These are phyloP conservation scores for Colletotrichum incanum DNA, from an alignment of 2,329 filamentous ascomycete genomes.

Conservation along the genomic window DNA sequence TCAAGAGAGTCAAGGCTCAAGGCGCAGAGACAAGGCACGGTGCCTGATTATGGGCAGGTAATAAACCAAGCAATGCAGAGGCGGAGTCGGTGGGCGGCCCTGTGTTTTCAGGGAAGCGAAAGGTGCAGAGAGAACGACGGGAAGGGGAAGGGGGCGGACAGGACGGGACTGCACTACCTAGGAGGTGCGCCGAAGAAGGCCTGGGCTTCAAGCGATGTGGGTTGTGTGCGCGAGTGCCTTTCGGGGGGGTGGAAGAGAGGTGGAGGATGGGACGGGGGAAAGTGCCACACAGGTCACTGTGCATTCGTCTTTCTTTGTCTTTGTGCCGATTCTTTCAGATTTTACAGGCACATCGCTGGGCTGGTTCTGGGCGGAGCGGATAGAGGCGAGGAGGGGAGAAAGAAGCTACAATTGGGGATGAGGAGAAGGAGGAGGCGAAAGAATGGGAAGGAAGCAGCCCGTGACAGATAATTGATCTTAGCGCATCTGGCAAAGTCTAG, in stretches of 20 bases:
- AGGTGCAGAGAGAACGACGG: constrained; percentile 4
- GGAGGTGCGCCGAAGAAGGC: constrained; percentile 30
- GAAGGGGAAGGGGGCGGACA: constrained; percentile 21
- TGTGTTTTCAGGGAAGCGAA: constrained; percentile 12
- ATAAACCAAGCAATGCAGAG: constrained; percentile 17
- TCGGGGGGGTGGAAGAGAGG: not conserved
- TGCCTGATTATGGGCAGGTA: constrained; percentile 12
- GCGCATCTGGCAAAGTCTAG: not conserved
- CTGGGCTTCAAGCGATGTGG: constrained; percentile 38
- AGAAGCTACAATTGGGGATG: not conserved
- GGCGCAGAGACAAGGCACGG: constrained; percentile 14
- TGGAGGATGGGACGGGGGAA: constrained; percentile 7
- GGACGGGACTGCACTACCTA: constrained; percentile 8
- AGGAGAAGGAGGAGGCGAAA: constrained; percentile 4
- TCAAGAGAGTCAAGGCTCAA: constrained; percentile 28
- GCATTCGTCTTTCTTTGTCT: constrained; percentile 30
- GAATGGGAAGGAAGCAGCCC: not conserved
- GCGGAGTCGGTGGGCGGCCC: constrained; percentile 1
- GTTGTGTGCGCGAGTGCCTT: constrained; percentile 5
- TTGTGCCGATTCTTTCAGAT: constrained; percentile 8
- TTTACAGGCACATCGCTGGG: not conserved
- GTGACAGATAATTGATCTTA: constrained; percentile 9
- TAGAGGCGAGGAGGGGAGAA: constrained; percentile 3
- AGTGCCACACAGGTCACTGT: constrained; percentile 36
- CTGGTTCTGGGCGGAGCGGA: not conserved